Percentiles rank a stretch among this genome's conserved stretches.
These are phyloP conservation scores for Madurella fahalii DNA, from an alignment of 2,329 filamentous ascomycete genomes.

Conservation along the genomic window DNA sequence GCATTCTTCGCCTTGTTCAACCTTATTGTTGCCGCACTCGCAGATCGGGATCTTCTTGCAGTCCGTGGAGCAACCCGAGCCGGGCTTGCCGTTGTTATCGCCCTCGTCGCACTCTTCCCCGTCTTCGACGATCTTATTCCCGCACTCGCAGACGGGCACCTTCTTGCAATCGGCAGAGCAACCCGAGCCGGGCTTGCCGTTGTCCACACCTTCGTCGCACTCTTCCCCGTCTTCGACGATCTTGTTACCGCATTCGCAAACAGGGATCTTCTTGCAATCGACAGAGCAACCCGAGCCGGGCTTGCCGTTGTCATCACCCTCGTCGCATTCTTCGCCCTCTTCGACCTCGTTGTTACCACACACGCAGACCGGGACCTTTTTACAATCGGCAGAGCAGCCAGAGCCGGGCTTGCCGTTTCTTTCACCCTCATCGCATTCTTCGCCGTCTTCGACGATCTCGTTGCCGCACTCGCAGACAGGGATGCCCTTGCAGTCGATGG, in stretches of 20 bases:
- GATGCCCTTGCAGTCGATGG: background rate
- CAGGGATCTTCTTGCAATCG: conserved; percentile 4
- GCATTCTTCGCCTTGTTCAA: conserved; percentile 6
- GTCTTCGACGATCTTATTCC: background rate
- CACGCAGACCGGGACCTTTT: background rate
- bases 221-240: conserved; percentile 4
- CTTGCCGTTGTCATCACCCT: conserved; percentile 6
- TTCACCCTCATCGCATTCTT: background rate
- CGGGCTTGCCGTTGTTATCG: background rate
- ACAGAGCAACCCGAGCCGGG: conserved; percentile 8
- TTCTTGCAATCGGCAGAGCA: conserved; percentile 9
- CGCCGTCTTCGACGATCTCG: background rate
- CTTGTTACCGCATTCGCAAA: conserved; percentile 11
- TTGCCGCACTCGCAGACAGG: background rate
- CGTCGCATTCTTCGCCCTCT: conserved; percentile 7
- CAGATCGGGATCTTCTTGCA: conserved; percentile 6
- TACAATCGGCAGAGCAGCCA: conserved; percentile 4
- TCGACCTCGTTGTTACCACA: conserved; percentile 3
- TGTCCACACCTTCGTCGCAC: conserved; percentile 7
- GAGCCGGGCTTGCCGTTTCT: conserved; percentile 8
- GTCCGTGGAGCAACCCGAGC: background rate
- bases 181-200: conserved; percentile 5
- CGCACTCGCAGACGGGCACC: background rate
- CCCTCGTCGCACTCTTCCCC: conserved; percentile 1
- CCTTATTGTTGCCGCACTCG: conserved; percentile 6